Base-by-base conservation (phyloP, 345 rosid genomes). In the Melastoma malabathricum region DNA sequence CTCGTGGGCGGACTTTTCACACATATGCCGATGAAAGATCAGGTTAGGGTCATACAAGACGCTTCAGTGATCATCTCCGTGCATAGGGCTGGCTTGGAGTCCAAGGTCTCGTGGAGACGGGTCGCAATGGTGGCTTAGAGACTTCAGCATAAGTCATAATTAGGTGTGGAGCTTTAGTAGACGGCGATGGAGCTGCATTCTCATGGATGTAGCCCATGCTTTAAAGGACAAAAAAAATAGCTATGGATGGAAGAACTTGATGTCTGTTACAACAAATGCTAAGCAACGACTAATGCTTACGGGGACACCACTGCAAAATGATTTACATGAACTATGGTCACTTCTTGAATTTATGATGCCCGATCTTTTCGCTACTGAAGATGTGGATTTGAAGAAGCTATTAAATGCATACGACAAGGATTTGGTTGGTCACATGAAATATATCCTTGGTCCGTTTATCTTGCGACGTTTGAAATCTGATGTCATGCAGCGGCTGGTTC, bases 131-230 rank as follows among this genome's bases (percentile, higher is more conserved):
- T 44, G 90, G 48, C 70, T 83, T 90, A 0, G 4, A 49, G 2
- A 89, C 81, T 57, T 86, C 94, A 41, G 64, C 48, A 18, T 57
- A 82, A 0, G 64, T 58, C 54, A 89, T 63, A 43, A 76, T 60
- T 1, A 90, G 90, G 41, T 39, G 59, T 43, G 90, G 95, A 38
- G 94, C 81, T 71, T 68, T 64, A 8, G 82, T 84, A 25, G 78
- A 94, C 25, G 88, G 94, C 77, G 39, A n/a, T 93, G 99, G 99
- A 93, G 95, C 72, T 88, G 97, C 63, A 84, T 88, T 47, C 72
- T 88, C 62, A 93, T 93, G 99, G 99, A 88, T 64, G 97, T 88
- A 69, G 99, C 99, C 16, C 97, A 93, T 81, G 94, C 97, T 59
- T 70, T 85, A 61, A 88, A 88, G 78, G 99, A 93, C 64, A 85